phyloP scores from a whole-genome alignment of 2,329 filamentous ascomycete genomes.

The Chalaropsis thielavioides region DNA sequence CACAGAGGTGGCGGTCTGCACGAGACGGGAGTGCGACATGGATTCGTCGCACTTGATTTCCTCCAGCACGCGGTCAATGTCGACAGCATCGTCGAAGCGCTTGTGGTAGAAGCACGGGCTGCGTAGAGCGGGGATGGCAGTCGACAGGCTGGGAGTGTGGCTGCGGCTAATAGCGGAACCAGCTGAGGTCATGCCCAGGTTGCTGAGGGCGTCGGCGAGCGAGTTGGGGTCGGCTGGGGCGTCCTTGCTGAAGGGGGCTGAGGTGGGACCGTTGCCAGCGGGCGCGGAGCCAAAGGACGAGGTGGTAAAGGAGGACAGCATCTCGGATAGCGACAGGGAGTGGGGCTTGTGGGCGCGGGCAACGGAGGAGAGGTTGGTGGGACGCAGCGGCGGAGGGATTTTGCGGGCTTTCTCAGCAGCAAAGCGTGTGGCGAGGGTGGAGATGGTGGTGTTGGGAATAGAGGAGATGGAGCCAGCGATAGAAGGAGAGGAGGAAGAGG shows the following conservation, averaged over 20 bases:
- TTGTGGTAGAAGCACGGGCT: conserved; percentile 98
- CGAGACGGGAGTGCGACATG: conserved; percentile 83
- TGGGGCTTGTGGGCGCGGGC: conserved; percentile 46
- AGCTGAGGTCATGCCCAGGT: conserved; percentile 32
- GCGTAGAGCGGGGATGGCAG: conserved; percentile 53
- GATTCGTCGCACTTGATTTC: conserved; percentile 82
- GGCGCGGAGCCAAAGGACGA: conserved; percentile 15
- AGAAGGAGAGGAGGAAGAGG: not conserved
- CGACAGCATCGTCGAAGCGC: conserved; percentile 88
- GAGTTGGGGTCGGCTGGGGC: conserved; percentile 26
- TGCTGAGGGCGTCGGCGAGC: conserved; percentile 46
- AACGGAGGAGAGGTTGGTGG: conserved; percentile 62
- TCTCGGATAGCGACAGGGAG: conserved; percentile 45
- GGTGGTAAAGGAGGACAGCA: conserved; percentile 34
- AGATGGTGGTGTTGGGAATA: conserved; percentile 14
- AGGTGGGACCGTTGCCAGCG: conserved; percentile 26
- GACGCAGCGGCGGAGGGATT: conserved; percentile 38
- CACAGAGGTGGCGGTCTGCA: conserved; percentile 89
- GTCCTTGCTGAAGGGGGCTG: conserved; percentile 24
- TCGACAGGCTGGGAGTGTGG: conserved; percentile 22
- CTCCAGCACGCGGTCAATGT: conserved; percentile 86
- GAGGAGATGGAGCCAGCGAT: not conserved
- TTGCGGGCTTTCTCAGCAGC: conserved; percentile 15
- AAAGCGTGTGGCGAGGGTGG: conserved; percentile 21
- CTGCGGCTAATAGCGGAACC: conserved; percentile 22